These are phyloP conservation scores for Hortiboletus flavorubellus DNA, from an alignment of 768 basidiomycete genomes.

Conservation along the genomic window DNA sequence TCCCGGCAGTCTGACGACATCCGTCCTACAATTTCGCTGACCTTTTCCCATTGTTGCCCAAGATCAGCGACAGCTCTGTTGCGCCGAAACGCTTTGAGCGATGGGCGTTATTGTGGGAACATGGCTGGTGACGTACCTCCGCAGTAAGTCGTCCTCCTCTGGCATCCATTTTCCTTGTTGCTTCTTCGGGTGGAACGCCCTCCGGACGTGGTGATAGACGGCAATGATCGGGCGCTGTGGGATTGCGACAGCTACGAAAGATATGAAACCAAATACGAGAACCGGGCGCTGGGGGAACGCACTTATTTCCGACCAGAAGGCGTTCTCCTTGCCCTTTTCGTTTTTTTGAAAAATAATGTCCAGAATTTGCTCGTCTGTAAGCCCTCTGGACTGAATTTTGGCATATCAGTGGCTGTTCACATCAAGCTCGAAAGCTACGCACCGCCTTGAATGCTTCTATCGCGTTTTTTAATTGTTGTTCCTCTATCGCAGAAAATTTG, in stretches of 20 bases:
- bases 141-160: conserved; percentile 61
- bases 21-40: conserved; percentile 66
- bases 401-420: conserved; percentile 1
- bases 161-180: conserved; percentile 68
- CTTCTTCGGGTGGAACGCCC: conserved; percentile 65
- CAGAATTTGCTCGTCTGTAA: conserved; percentile 52
- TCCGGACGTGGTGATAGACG: conserved; percentile 78
- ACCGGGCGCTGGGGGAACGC: conserved; percentile 21
- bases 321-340: conserved; percentile 55
- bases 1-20: conserved; percentile 82
- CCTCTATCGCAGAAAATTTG: conserved; percentile 80
- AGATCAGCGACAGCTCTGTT: conserved; percentile 62
- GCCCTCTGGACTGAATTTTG: conserved; percentile 42
- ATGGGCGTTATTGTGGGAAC: not conserved
- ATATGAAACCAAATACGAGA: conserved; percentile 5
- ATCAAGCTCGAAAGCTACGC: conserved; percentile 22
- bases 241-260: conserved; percentile 56
- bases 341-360: conserved; percentile 69
- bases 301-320: conserved; percentile 85
- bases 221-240: conserved; percentile 78
- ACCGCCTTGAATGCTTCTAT: conserved; percentile 63
- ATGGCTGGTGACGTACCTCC: conserved; percentile 44
- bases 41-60: conserved; percentile 81
- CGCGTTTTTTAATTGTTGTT: conserved; percentile 58
- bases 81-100: conserved; percentile 4